Percentiles rank a stretch among this genome's conserved stretches.
Evolutionary conservation across 345 rosid species (phyloP).

Genomic region (Corchorus capsularis): DNA sequence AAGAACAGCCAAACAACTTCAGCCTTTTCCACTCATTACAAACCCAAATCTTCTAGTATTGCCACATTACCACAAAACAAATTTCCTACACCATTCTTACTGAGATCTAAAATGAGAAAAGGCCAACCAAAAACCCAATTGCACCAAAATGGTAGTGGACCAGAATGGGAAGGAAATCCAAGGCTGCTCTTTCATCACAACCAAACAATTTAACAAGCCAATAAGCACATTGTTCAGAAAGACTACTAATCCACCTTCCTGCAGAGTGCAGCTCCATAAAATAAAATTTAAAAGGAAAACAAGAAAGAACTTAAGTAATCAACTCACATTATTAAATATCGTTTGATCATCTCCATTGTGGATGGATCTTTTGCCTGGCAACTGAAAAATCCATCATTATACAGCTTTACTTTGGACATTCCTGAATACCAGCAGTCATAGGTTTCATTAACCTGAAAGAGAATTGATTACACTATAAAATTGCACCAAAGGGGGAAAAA

Average conservation of each 20-base stretch:
- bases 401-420: constrained; percentile 66
- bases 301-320: not conserved
- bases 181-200: not conserved
- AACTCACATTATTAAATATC: constrained; percentile 65
- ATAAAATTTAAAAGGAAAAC: not conserved
- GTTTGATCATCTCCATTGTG: constrained; percentile 51
- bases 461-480: not conserved
- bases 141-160: not conserved
- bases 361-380: constrained; percentile 75
- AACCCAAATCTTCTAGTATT: not conserved
- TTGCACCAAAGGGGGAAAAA: not conserved
- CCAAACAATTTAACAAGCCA: constrained; percentile 4
- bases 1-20: not conserved
- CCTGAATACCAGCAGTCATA: constrained; percentile 90
- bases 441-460: constrained; percentile 74
- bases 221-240: not conserved
- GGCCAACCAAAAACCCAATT: not conserved
- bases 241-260: not conserved
- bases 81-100: not conserved
- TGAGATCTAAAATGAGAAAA: not conserved
- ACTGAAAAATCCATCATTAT: constrained; percentile 61
- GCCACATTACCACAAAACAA: no score
- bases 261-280: not conserved
- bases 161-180: not conserved
- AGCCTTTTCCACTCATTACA: not conserved